phyloP scores from a whole-genome alignment of 176 grass and related monocot genomes.

The Lolium perenne region DNA sequence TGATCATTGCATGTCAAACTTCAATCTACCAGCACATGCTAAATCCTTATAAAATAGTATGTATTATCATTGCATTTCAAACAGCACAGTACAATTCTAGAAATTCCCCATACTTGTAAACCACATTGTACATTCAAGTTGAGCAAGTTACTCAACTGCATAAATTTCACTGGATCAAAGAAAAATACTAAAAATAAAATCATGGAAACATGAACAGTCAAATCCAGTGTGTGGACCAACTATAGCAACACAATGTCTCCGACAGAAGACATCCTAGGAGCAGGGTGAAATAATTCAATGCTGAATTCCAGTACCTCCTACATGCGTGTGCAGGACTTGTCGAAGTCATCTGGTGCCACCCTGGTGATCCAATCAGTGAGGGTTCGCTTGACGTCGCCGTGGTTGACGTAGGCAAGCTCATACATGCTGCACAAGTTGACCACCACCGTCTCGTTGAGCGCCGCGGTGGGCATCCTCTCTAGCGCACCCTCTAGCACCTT shows the following conservation, averaged over 20 bases:
- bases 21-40: not conserved
- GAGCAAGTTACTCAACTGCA: constrained; percentile 6
- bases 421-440: constrained; percentile 97
- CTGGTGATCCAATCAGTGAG: constrained; percentile 75
- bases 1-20: not conserved
- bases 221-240: not conserved
- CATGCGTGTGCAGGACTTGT: constrained; percentile 85
- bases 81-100: not conserved
- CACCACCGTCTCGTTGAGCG: constrained; percentile 82
- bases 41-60: not conserved
- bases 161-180: constrained; percentile 10
- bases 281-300: constrained; percentile 15
- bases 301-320: constrained; percentile 47
- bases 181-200: not conserved
- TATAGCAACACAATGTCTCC: not conserved
- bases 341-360: constrained; percentile 88
- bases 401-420: constrained; percentile 86
- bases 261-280: not conserved
- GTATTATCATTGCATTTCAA: constrained; percentile 3
- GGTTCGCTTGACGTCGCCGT: constrained; percentile 72
- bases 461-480: constrained; percentile 74
- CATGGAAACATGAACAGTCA: no score
- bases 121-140: constrained; percentile 5
- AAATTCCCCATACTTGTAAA: not conserved
- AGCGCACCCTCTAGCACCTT: constrained; percentile 88